Percentiles rank a stretch among this genome's conserved stretches.
Conservation (phyloP, 148 eudicot genomes). For the Rhododendron griersonianum region DNA sequence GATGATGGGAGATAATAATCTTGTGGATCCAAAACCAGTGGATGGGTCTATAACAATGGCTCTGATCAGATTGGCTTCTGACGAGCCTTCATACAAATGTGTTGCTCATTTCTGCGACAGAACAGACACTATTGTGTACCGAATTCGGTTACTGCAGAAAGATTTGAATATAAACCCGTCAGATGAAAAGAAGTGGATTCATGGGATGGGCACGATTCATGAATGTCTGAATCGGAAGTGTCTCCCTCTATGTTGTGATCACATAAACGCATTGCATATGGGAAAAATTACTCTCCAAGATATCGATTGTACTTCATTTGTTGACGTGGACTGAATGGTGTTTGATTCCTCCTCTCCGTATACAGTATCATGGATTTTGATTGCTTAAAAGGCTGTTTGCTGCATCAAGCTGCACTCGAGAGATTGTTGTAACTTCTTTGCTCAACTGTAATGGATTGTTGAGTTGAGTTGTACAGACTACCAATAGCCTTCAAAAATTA, state of each 20-base stretch:
- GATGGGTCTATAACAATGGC: constrained; percentile 60
- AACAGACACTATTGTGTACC: constrained; percentile 54
- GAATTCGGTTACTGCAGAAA: constrained; percentile 56
- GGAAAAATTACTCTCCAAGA: constrained; percentile 74
- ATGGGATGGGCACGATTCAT: constrained; percentile 57
- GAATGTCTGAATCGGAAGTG: constrained; percentile 55
- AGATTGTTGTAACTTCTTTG: neutral
- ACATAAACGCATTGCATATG: constrained; percentile 59
- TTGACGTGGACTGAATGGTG: constrained; percentile 32
- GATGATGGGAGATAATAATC: constrained; percentile 63
- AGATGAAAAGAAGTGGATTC: constrained; percentile 53
- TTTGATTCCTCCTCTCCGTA: neutral
- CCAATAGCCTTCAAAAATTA: neutral
- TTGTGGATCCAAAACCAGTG: constrained; percentile 81
- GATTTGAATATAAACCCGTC: constrained; percentile 29
- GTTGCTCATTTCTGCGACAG: constrained; percentile 74
- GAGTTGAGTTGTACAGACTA: neutral
- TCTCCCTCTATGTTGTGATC: constrained; percentile 63
- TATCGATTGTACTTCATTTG: constrained; percentile 55
- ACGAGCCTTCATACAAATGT: constrained; percentile 59
- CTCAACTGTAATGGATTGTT: neutral
- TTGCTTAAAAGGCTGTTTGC: neutral
- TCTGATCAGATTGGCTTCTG: constrained; percentile 62
- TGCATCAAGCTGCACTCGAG: neutral
- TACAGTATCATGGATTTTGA: neutral